These are phyloP conservation scores for Diaporthe caulivora DNA, from an alignment of 2,329 filamentous ascomycete species.

Conservation along the genomic window DNA sequence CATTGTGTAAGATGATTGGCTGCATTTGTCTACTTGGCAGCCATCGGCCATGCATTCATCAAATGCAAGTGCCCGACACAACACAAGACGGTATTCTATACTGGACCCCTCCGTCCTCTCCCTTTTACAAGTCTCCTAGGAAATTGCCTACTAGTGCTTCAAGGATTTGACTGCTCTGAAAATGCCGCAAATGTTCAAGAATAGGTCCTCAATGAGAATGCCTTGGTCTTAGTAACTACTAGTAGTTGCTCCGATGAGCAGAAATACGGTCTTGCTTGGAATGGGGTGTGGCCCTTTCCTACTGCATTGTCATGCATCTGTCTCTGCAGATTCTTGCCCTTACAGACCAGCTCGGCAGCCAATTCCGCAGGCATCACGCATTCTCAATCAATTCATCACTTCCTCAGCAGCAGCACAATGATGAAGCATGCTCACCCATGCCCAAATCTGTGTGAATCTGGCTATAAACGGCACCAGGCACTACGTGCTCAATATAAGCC, in stretches of 20 bases:
- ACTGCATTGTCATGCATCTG: background rate
- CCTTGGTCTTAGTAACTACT: too few relatives aligned
- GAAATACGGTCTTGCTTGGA: too few relatives aligned
- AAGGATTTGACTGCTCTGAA: background rate
- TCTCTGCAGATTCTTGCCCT: background rate
- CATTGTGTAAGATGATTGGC: conserved; percentile 18
- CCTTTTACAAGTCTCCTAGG: background rate
- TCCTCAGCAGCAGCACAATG: background rate
- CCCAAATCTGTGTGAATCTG: too few relatives aligned
- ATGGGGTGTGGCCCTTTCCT: background rate
- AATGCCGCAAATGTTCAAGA: background rate
- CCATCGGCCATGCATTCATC: background rate
- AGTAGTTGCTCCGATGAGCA: background rate
- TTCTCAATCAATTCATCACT: background rate
- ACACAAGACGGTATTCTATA: background rate
- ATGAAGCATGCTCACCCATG: background rate
- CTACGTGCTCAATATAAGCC: too few relatives aligned
- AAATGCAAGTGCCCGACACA: background rate
- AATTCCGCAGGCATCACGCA: background rate
- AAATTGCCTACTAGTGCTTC: background rate
- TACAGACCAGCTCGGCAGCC: background rate
- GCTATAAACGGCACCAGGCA: background rate
- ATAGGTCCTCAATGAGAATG: background rate
- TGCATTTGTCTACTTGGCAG: background rate
- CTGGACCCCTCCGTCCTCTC: background rate